Conservation (phyloP, 805 yeast species). For the Blastobotrys muscicola region DNA sequence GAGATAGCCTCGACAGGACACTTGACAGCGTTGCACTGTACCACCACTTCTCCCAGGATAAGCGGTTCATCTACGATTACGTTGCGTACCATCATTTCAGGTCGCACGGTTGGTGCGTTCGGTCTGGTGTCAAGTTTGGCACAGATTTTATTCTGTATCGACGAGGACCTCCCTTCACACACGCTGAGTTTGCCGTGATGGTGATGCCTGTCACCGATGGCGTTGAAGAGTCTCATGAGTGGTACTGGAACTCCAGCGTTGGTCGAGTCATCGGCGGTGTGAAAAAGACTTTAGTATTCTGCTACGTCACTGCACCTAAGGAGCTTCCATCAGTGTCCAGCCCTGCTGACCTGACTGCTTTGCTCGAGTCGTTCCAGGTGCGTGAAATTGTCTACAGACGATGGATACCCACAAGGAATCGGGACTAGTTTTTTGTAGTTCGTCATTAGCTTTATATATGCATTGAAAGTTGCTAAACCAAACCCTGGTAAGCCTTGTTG, state of each 20-base stretch:
- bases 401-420: slow-evolving; percentile 78
- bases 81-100: slow-evolving; percentile 79
- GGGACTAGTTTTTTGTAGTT: slow-evolving; percentile 41
- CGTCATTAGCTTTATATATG: neutral
- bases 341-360: slow-evolving; percentile 26
- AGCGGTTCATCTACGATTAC: slow-evolving; percentile 44
- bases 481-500: slow-evolving; percentile 55
- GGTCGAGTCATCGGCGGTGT: slow-evolving; percentile 84
- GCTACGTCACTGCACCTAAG: slow-evolving; percentile 51
- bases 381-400: slow-evolving; percentile 59
- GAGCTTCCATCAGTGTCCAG: neutral
- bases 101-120: slow-evolving; percentile 88
- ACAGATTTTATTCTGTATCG: slow-evolving; percentile 75
- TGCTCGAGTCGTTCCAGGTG: slow-evolving; percentile 38
- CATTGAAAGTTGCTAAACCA: slow-evolving; percentile 24
- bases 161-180: slow-evolving; percentile 92
- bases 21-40: slow-evolving; percentile 25
- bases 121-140: slow-evolving; percentile 88
- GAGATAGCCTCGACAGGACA: slow-evolving; percentile 13
- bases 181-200: slow-evolving; percentile 75
- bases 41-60: slow-evolving; percentile 16
- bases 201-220: slow-evolving; percentile 34
- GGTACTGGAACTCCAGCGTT: slow-evolving; percentile 57
- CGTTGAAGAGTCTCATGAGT: slow-evolving; percentile 30
- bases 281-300: slow-evolving; percentile 62